phyloP scores from a whole-genome alignment of 495 filamentous ascomycete species.

The Daldinia childiae region DNA sequence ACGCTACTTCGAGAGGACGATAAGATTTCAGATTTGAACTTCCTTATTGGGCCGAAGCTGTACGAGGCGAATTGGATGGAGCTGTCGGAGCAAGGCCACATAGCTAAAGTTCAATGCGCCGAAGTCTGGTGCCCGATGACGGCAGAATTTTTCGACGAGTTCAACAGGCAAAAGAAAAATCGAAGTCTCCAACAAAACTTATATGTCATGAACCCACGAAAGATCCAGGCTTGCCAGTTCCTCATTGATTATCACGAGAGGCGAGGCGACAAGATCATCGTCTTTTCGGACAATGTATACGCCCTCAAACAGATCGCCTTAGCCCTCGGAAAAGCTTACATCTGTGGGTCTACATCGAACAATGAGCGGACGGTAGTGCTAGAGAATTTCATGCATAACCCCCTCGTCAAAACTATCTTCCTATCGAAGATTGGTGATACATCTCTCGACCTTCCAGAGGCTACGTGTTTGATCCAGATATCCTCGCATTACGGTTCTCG shows the following conservation, averaged over 20 bases:
- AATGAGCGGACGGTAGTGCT: constrained; percentile 88
- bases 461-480: constrained; percentile 97
- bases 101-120: constrained; percentile 96
- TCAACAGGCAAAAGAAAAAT: constrained; percentile 65
- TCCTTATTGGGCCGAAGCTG: constrained; percentile 95
- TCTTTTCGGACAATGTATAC: constrained; percentile 98
- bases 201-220: constrained; percentile 97
- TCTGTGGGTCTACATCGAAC: constrained; percentile 90
- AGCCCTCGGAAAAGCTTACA: constrained; percentile 87
- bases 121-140: constrained; percentile 99
- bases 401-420: constrained; percentile 93
- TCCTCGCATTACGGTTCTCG: constrained; percentile 98
- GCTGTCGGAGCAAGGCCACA: constrained; percentile 94
- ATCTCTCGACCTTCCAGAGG: constrained; percentile 94
- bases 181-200: constrained; percentile 73
- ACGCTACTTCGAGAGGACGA: constrained; percentile 96
- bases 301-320: constrained; percentile 86
- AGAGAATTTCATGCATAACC: constrained; percentile 97
- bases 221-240: constrained; percentile 96
- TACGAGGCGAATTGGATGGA: constrained; percentile 99
- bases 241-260: constrained; percentile 97
- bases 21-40: constrained; percentile 97
- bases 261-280: constrained; percentile 97
- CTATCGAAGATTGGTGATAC: constrained; percentile 98
- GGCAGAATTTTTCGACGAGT: constrained; percentile 95